Evolutionary conservation across 768 basidiomycete genomes (phyloP).

Genomic region (Cantharellus cinnabarinus): DNA sequence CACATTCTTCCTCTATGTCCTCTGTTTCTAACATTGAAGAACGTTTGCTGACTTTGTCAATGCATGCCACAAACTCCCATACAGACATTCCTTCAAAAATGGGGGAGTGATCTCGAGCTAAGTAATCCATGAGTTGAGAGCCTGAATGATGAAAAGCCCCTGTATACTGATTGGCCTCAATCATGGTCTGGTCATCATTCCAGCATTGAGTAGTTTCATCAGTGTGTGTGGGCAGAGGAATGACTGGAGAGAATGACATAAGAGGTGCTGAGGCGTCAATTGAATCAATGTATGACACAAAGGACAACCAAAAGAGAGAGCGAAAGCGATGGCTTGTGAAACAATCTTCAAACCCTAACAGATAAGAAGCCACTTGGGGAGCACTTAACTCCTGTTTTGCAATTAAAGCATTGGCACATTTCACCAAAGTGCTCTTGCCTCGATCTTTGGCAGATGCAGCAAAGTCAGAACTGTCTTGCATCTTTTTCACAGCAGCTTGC

Average conservation of each 20-base stretch:
- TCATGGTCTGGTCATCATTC: not conserved
- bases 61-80: not conserved
- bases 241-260: not conserved
- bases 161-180: not conserved
- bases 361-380: slow-evolving; percentile 20
- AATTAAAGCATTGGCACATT: slow-evolving; percentile 21
- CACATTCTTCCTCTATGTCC: slow-evolving; percentile 10
- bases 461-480: slow-evolving; percentile 11
- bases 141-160: not conserved
- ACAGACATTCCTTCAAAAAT: not conserved
- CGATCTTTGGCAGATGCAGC: slow-evolving; percentile 8
- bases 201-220: not conserved
- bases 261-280: not conserved
- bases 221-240: not conserved
- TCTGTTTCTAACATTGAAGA: not conserved
- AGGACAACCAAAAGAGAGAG: slow-evolving; percentile 19
- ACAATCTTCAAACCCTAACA: slow-evolving; percentile 19
- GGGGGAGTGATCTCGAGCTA: slow-evolving; percentile 9
- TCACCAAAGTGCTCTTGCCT: slow-evolving; percentile 20
- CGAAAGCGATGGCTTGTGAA: slow-evolving; percentile 20
- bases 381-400: slow-evolving; percentile 22
- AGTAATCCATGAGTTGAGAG: slow-evolving; percentile 7
- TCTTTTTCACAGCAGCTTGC: slow-evolving; percentile 17
- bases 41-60: not conserved
- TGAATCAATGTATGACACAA: slow-evolving; percentile 15